phyloP scores from a whole-genome alignment of 192 early-diverging fungal genomes.

The Linnemannia zychae region DNA sequence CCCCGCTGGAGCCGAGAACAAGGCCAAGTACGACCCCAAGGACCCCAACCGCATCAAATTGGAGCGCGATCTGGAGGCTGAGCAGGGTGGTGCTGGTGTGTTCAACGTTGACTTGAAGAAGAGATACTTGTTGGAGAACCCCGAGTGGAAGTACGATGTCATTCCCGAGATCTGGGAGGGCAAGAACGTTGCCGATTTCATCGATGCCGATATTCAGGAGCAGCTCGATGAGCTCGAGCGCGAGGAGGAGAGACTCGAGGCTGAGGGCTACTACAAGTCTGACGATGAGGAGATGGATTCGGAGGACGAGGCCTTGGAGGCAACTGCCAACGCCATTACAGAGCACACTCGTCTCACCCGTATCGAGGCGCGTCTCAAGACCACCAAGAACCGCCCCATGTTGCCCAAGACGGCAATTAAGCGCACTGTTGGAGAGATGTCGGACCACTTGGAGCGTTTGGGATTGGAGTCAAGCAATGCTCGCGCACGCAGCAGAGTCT shows the following conservation, averaged over 20 bases:
- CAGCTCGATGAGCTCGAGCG: conserved; percentile 92
- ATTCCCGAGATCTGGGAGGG: conserved; percentile 99
- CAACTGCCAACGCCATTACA: conserved; percentile 81
- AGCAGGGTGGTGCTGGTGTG: conserved; percentile 94
- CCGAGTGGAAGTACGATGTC: conserved; percentile 95
- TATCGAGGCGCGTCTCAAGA: conserved; percentile 78
- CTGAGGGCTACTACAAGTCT: conserved; percentile 93
- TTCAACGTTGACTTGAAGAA: conserved; percentile 96
- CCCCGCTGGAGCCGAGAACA: conserved; percentile 76
- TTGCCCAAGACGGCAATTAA: conserved; percentile 73
- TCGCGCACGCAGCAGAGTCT: conserved; percentile 69
- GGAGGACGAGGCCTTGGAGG: conserved; percentile 82
- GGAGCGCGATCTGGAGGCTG: conserved; percentile 91
- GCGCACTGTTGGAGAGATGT: conserved; percentile 67
- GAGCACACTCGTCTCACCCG: conserved; percentile 88
- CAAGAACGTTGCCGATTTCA: conserved; percentile 97
- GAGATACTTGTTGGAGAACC: conserved; percentile 82
- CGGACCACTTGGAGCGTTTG: conserved; percentile 75
- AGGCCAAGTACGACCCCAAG: conserved; percentile 77
- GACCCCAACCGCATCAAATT: conserved; percentile 87
- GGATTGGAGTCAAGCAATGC: conserved; percentile 78
- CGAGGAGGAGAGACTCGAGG: conserved; percentile 93
- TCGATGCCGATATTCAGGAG: conserved; percentile 97
- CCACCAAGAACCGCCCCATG: conserved; percentile 78
- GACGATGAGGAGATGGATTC: conserved; percentile 80